A percentile compares a stretch with the other conserved stretches of the same genome.
These are phyloP conservation scores for Blastobotrys proliferans DNA, from an alignment of 1,139 yeast genomes.

Conservation along the genomic window DNA sequence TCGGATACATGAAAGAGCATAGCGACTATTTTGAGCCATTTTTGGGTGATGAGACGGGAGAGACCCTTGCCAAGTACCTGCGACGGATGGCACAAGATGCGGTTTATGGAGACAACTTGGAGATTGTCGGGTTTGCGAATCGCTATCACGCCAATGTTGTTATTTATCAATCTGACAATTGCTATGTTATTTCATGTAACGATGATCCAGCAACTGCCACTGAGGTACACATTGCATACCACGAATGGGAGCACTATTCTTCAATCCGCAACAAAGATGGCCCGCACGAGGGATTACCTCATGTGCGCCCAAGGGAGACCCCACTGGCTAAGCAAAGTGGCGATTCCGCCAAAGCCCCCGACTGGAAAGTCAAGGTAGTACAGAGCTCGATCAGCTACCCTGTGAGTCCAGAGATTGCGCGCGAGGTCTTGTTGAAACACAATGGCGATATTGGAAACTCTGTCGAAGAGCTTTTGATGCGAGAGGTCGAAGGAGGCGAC, in stretches of 20 bases:
- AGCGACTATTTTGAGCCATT: conserved; percentile 31
- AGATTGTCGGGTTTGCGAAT: conserved; percentile 41
- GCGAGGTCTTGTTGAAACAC: conserved; percentile 20
- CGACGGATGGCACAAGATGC: conserved; percentile 38
- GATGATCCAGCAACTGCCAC: conserved; percentile 11
- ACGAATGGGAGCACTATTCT: conserved; percentile 43
- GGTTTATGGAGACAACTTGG: conserved; percentile 41
- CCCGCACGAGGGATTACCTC: conserved; percentile 38
- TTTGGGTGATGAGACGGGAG: conserved; percentile 30
- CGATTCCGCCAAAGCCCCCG: conserved; percentile 15
- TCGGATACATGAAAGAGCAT: conserved; percentile 33
- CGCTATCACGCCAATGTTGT: conserved; percentile 31
- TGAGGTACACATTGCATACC: conserved; percentile 40
- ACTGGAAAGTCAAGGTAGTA: conserved; percentile 35
- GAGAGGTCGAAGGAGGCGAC: conserved; percentile 14
- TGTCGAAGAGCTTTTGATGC: conserved; percentile 24
- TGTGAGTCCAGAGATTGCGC: conserved; percentile 18
- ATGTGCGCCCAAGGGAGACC: conserved; percentile 25
- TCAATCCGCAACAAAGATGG: conserved; percentile 38
- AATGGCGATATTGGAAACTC: conserved; percentile 23
- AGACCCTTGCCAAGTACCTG: conserved; percentile 35
- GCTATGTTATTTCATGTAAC: conserved; percentile 33
- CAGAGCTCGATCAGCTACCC: conserved; percentile 25
- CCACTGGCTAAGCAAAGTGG: conserved; percentile 10
- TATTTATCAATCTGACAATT: conserved; percentile 37